phyloP scores from a whole-genome alignment of 1,139 yeast species.

The Yamadazyma membranifaciens region DNA sequence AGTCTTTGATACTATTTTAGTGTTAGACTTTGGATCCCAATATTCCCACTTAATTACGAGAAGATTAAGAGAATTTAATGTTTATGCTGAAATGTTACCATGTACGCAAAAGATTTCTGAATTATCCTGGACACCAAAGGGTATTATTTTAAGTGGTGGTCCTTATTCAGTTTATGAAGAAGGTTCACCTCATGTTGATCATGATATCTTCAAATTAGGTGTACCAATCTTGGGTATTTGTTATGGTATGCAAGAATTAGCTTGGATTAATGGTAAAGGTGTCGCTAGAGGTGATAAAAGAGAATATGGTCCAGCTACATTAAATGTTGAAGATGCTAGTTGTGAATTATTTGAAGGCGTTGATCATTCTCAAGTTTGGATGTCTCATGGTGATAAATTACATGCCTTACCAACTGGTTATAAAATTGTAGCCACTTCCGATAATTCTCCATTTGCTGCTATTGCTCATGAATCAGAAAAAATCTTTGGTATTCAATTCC shows the following conservation, averaged over 20 bases:
- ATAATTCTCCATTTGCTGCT: slow-evolving; percentile 95
- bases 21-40: slow-evolving; percentile 97
- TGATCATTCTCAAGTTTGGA: slow-evolving; percentile 96
- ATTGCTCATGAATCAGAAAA: slow-evolving; percentile 70
- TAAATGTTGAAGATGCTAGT: slow-evolving; percentile 65
- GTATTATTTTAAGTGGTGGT: slow-evolving; percentile 94
- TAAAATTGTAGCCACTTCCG: slow-evolving; percentile 86
- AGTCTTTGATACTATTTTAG: slow-evolving; percentile 94
- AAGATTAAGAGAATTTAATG: slow-evolving; percentile 95
- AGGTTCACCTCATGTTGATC: slow-evolving; percentile 97
- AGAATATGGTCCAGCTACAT: slow-evolving; percentile 96
- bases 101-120: slow-evolving; percentile 96
- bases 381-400: slow-evolving; percentile 98
- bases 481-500: slow-evolving; percentile 96
- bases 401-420: slow-evolving; percentile 87
- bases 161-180: slow-evolving; percentile 96
- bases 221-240: slow-evolving; percentile 98
- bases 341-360: slow-evolving; percentile 83
- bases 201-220: slow-evolving; percentile 80
- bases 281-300: slow-evolving; percentile 97
- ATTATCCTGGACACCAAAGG: slow-evolving; percentile 92
- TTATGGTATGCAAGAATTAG: slow-evolving; percentile 98
- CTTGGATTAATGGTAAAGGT: slow-evolving; percentile 96
- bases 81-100: slow-evolving; percentile 98
- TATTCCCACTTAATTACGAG: slow-evolving; percentile 96